These are phyloP conservation scores for Globisporangium canariense DNA, from an alignment of 352 stramenopile genomes.

Conservation along the genomic window DNA sequence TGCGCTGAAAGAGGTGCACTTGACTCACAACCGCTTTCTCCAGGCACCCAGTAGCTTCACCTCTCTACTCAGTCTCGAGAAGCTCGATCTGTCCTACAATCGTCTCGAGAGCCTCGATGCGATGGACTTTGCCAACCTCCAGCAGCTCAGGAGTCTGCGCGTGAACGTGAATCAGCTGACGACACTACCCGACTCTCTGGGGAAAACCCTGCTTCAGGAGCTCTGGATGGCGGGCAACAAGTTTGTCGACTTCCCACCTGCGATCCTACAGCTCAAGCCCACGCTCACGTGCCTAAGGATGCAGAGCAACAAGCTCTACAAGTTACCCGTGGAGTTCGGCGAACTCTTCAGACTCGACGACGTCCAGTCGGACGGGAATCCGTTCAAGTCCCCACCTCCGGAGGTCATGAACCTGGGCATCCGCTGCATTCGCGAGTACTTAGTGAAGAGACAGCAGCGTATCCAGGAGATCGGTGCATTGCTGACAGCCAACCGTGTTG, in stretches of 20 bases:
- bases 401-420: slow-evolving; percentile 62
- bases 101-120: slow-evolving; percentile 40
- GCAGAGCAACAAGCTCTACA: slow-evolving; percentile 72
- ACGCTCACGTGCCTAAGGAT: slow-evolving; percentile 49
- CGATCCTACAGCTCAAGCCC: slow-evolving; percentile 36
- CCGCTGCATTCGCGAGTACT: slow-evolving; percentile 41
- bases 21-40: slow-evolving; percentile 56
- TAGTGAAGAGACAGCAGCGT: slow-evolving; percentile 56
- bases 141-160: slow-evolving; percentile 32
- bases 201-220: slow-evolving; percentile 36
- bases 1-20: slow-evolving; percentile 31
- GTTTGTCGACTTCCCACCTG: slow-evolving; percentile 39
- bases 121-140: slow-evolving; percentile 39
- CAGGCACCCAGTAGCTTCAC: slow-evolving; percentile 27
- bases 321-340: slow-evolving; percentile 54
- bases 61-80: slow-evolving; percentile 26
- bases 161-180: slow-evolving; percentile 50
- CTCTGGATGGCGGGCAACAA: slow-evolving; percentile 58
- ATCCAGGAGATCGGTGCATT: slow-evolving; percentile 48
- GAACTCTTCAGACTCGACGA: slow-evolving; percentile 35
- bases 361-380: slow-evolving; percentile 67
- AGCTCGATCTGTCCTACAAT: slow-evolving; percentile 72
- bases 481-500: slow-evolving; percentile 32
- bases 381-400: slow-evolving; percentile 63
- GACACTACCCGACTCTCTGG: slow-evolving; percentile 41